Base-by-base conservation (phyloP, 192 early-diverging fungal genomes). In the Jimgerdemannia flammicorona region DNA sequence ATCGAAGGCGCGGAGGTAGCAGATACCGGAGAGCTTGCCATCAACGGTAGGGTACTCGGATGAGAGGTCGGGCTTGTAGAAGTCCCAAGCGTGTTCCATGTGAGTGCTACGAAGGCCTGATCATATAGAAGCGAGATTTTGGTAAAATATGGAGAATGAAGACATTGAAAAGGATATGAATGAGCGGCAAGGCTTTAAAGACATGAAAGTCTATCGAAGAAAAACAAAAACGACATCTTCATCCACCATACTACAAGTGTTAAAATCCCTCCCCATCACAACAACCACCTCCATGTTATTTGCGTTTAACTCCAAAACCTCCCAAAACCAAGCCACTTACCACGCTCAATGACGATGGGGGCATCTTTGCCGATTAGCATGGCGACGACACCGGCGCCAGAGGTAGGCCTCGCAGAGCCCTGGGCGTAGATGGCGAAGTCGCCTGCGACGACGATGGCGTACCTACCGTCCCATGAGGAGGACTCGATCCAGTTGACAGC, bases 41-140 rank as follows among this genome's bases (percentile, higher is more conserved):
- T 99, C 98, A 67, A 99, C 98, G 44, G 91, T 92, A 69, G 98
- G 98, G 87, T 95, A 99, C 85, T 99, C 98, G 72, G 94, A 96
- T 73, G 92, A 91, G 77, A 98, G 88, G 87, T 99, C 91, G 72
- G 98, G 97, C 92, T 99, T 99, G 91, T 98, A 99, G 75, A 99
- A 99, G 78, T 99, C 98, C 85, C 95, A 99, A 64, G 91, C 92
- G 84, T 99, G 95, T 81, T 96, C 94, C 94, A 99, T 97, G 84
- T 97, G 93, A 42, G 96, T 96, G 65, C 89, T 83, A 49, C 97
- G 91, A 64, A 98, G 85, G 77, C 92, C 91, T 59, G 6, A 14
- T 59, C 6, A 79, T 81, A n/a, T 19, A 29, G 14, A 14, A 19
- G 29, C 6, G 14, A 59, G 41, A 29, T 29, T 29, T 29, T 29